Conservation (phyloP, 179 eudicot genomes). For the Beta lomatogona region DNA sequence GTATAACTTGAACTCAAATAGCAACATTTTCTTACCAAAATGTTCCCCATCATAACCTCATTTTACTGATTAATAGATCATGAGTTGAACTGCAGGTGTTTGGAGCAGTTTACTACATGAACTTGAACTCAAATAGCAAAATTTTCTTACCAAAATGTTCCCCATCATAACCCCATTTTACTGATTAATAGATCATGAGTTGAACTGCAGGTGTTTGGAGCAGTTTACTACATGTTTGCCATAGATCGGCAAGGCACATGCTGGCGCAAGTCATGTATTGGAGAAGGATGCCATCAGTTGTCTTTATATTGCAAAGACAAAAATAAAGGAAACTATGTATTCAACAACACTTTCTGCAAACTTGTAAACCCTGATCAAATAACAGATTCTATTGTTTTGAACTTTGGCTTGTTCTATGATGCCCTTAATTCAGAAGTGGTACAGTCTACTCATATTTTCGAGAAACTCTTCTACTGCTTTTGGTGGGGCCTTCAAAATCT, state of each 20-base stretch:
- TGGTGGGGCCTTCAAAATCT: conserved; percentile 64
- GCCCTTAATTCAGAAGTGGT: conserved; percentile 41
- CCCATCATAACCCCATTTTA: not conserved
- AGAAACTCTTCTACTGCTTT: conserved; percentile 46
- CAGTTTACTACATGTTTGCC: conserved; percentile 52
- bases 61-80: not conserved
- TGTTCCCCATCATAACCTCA: not conserved
- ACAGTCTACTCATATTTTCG: conserved; percentile 32
- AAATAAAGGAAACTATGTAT: not conserved
- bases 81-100: conserved; percentile 36
- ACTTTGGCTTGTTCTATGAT: conserved; percentile 46
- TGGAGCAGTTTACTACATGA: no score
- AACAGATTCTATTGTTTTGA: conserved; percentile 22
- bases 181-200: not conserved
- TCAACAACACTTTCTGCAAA: conserved; percentile 16
- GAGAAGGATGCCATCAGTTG: conserved; percentile 15
- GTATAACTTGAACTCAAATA: no score
- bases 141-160: no score
- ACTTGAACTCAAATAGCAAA: no score
- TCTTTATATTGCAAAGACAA: conserved; percentile 31
- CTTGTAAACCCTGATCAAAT: conserved; percentile 29
- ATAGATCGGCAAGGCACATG: conserved; percentile 36
- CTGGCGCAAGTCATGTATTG: conserved; percentile 32
- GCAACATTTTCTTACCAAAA: no score
- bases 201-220: conserved; percentile 44